Conservation (phyloP, 2,329 filamentous ascomycete species). For the Cercospora sp. region DNA sequence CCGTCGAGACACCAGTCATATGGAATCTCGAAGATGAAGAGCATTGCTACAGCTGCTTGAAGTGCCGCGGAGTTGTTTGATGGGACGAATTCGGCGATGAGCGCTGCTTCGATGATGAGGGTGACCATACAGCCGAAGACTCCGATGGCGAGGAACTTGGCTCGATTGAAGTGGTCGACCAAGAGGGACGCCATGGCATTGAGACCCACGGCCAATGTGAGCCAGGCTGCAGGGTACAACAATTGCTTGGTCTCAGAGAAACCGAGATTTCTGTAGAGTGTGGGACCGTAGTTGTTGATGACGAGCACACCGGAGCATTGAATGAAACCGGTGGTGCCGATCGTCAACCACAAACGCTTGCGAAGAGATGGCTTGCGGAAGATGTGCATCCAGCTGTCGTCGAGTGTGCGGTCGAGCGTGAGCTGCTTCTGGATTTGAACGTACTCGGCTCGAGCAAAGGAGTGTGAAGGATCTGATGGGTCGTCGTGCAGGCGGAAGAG, state of each 20-base stretch:
- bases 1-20: constrained; percentile 27
- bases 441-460: constrained; percentile 34
- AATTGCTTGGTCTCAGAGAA: constrained; percentile 33
- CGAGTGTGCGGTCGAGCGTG: constrained; percentile 33
- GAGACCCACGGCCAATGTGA: constrained; percentile 33
- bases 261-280: constrained; percentile 35
- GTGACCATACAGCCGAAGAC: constrained; percentile 27
- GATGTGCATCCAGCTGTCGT: constrained; percentile 32
- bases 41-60: constrained; percentile 21
- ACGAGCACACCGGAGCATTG: constrained; percentile 37
- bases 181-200: constrained; percentile 32
- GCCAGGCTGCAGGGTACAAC: constrained; percentile 36
- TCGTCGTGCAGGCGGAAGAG: constrained; percentile 30
- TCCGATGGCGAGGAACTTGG: constrained; percentile 25
- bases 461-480: constrained; percentile 29
- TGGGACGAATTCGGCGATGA: constrained; percentile 21
- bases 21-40: constrained; percentile 24
- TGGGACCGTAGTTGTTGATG: constrained; percentile 37
- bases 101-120: constrained; percentile 23
- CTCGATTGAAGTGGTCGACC: constrained; percentile 28
- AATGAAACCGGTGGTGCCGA: constrained; percentile 35
- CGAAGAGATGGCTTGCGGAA: constrained; percentile 34
- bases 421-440: constrained; percentile 37
- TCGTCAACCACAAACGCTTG: constrained; percentile 31
- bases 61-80: constrained; percentile 22